Conservation (phyloP, 345 rosid species). For the Linum usitatissimum region DNA sequence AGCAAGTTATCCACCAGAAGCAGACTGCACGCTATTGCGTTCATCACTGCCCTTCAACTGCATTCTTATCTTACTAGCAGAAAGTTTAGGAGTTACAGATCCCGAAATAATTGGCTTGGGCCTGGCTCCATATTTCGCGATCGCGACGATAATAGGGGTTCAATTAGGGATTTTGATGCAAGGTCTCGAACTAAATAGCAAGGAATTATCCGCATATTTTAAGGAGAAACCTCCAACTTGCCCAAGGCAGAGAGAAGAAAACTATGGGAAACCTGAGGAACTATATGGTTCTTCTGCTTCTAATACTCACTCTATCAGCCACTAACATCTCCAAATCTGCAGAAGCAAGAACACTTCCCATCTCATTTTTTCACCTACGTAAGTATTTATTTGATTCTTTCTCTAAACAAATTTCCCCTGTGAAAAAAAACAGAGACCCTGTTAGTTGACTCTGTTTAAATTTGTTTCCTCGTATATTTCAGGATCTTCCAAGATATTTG, state of each 20-base stretch:
- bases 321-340: constrained; percentile 8
- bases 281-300: constrained; percentile 17
- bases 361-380: constrained; percentile 18
- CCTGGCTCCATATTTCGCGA: too few species aligned
- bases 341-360: constrained; percentile 32
- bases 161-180: too few species aligned
- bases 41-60: constrained; percentile 40
- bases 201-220: too few species aligned
- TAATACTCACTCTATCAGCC: constrained; percentile 11
- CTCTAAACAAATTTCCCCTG: neutral
- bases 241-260: too few species aligned
- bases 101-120: constrained; percentile 49
- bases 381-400: constrained; percentile 3
- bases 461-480: neutral
- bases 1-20: constrained; percentile 76
- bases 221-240: too few species aligned
- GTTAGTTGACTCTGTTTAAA: neutral
- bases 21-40: constrained; percentile 25
- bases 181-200: too few species aligned
- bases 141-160: too few species aligned
- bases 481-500: constrained; percentile 31
- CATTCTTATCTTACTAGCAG: constrained; percentile 26
- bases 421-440: too few species aligned
- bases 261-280: constrained; percentile 19
- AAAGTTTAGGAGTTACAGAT: constrained; percentile 33